Evolutionary conservation across 257 asterid genomes (phyloP).

Genomic region (Coffea eugenioides): DNA sequence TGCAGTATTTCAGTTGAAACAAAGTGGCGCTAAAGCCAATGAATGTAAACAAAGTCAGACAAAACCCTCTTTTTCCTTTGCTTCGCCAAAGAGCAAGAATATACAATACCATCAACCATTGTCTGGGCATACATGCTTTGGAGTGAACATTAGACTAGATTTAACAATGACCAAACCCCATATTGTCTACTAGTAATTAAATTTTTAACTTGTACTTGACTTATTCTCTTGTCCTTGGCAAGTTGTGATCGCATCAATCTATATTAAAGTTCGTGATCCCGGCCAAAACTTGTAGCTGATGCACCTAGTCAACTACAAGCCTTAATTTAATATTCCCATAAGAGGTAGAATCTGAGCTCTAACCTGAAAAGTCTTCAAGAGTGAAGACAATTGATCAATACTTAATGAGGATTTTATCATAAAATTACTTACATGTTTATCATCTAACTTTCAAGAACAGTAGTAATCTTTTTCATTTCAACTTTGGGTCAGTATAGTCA

Average conservation of each 20-base stretch:
- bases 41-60: conserved; percentile 25
- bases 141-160: conserved; percentile 30
- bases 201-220: conserved; percentile 8
- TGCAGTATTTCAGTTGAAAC: conserved; percentile 17
- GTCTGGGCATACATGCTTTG: conserved; percentile 25
- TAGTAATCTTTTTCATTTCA: not conserved
- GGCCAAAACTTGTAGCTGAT: conserved; percentile 17
- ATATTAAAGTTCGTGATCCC: conserved; percentile 5
- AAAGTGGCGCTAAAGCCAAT: conserved; percentile 19
- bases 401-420: conserved; percentile 25
- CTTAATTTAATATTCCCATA: conserved; percentile 9
- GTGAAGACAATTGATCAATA: conserved; percentile 33
- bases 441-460: conserved; percentile 19
- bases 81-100: conserved; percentile 26
- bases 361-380: conserved; percentile 37
- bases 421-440: conserved; percentile 12
- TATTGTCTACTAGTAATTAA: not conserved
- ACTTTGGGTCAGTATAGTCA: not conserved
- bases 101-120: conserved; percentile 10
- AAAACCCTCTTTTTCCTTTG: conserved; percentile 40
- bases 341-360: conserved; percentile 37
- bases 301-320: conserved; percentile 47
- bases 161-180: conserved; percentile 16
- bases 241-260: conserved; percentile 18
- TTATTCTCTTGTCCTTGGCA: conserved; percentile 30